phyloP scores from a whole-genome alignment of 164 flowering plant genomes.

The Protea cynaroides region DNA sequence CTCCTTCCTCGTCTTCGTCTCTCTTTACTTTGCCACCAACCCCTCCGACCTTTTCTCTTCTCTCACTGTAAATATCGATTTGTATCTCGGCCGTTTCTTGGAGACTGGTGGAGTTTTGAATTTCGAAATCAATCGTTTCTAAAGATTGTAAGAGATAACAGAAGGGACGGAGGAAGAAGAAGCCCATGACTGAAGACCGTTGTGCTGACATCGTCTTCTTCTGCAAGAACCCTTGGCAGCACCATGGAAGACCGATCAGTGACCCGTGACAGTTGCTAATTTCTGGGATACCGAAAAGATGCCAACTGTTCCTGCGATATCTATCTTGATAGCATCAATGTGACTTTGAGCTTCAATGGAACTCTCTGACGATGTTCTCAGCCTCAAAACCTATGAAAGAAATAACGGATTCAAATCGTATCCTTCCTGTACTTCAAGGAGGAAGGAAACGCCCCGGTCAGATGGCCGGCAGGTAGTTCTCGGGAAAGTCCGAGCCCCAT shows the following conservation, averaged over 20 bases:
- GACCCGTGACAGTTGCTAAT: constrained; percentile 57
- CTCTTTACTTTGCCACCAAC: too few species aligned
- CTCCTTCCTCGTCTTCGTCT: too few species aligned
- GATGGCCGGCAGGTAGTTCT: too few species aligned
- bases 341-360: constrained; percentile 59
- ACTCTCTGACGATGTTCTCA: constrained; percentile 47
- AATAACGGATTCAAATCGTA: too few species aligned
- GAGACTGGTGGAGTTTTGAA: constrained; percentile 26
- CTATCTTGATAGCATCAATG: constrained; percentile 76
- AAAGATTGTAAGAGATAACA: background rate
- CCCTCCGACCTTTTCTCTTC: too few species aligned
- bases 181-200: constrained; percentile 29
- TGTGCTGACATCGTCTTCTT: constrained; percentile 22
- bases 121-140: constrained; percentile 18
- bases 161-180: background rate
- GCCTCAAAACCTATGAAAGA: constrained; percentile 18
- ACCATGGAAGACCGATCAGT: constrained; percentile 31
- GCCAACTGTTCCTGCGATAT: constrained; percentile 80
- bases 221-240: constrained; percentile 31
- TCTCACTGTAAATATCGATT: too few species aligned
- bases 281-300: constrained; percentile 73
- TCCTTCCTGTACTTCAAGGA: too few species aligned
- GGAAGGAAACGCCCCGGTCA: too few species aligned
- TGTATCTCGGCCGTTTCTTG: background rate
- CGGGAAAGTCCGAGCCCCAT: too few species aligned